phyloP scores from a whole-genome alignment of 371 early-diverging fungal genomes.

The Haplosporangium sp. region DNA sequence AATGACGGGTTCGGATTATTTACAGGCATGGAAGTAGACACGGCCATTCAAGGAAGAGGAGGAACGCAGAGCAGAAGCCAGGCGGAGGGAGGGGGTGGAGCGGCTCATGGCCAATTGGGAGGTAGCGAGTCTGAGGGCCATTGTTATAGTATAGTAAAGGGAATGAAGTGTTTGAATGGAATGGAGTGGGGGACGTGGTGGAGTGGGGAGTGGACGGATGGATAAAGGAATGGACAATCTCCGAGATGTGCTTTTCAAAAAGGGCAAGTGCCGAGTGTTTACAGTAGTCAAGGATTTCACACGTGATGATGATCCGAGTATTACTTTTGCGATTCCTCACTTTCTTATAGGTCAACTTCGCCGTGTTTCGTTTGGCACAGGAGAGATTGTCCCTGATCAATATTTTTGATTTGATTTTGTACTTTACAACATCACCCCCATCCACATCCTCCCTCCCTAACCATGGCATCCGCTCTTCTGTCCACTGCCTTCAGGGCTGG shows the following conservation, averaged over 20 bases:
- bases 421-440: background rate
- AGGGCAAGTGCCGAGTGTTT: too few species aligned
- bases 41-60: slow-evolving; percentile 44
- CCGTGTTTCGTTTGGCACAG: background rate
- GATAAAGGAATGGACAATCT: background rate
- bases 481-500: slow-evolving; percentile 52
- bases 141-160: slow-evolving; percentile 6
- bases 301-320: too few species aligned
- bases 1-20: background rate
- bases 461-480: slow-evolving; percentile 42
- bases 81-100: slow-evolving; percentile 34
- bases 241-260: background rate
- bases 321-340: too few species aligned
- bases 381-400: background rate
- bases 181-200: slow-evolving; percentile 21
- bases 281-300: too few species aligned
- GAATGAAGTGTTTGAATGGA: background rate
- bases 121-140: slow-evolving; percentile 49
- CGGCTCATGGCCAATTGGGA: slow-evolving; percentile 44
- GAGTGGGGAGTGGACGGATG: slow-evolving; percentile 5
- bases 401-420: background rate
- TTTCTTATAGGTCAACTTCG: too few species aligned
- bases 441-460: slow-evolving; percentile 7
- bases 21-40: slow-evolving; percentile 54
- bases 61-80: slow-evolving; percentile 43